Evolutionary conservation across 2,329 filamentous ascomycete genomes (phyloP).

Genomic region (Cladorrhinum sp.): DNA sequence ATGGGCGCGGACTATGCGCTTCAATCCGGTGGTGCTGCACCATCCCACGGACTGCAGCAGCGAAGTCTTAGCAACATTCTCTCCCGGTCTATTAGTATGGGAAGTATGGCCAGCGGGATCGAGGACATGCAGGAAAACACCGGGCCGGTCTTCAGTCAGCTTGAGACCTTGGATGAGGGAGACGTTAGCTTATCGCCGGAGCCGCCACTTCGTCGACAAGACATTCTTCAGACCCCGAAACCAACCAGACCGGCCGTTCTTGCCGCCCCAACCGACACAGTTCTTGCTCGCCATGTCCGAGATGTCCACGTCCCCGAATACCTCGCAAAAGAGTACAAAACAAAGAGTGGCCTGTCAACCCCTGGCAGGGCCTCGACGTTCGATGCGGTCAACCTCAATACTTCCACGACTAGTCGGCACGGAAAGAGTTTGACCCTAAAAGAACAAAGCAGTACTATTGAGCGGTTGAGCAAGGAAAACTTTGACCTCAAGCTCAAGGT

Average conservation of each 20-base stretch:
- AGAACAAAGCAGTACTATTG: slow-evolving; percentile 96
- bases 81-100: slow-evolving; percentile 59
- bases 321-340: slow-evolving; percentile 79
- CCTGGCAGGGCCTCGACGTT: slow-evolving; percentile 52
- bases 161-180: slow-evolving; percentile 50
- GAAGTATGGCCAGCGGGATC: slow-evolving; percentile 75
- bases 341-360: slow-evolving; percentile 64
- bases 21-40: slow-evolving; percentile 74
- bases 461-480: slow-evolving; percentile 94
- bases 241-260: slow-evolving; percentile 48
- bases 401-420: slow-evolving; percentile 39
- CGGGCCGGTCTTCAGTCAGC: slow-evolving; percentile 46
- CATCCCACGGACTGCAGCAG: slow-evolving; percentile 48
- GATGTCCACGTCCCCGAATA: slow-evolving; percentile 90
- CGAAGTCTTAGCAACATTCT: slow-evolving; percentile 55
- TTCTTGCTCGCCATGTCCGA: slow-evolving; percentile 81
- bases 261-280: slow-evolving; percentile 76
- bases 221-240: slow-evolving; percentile 67
- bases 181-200: slow-evolving; percentile 39
- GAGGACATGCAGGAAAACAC: slow-evolving; percentile 54
- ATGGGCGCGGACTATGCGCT: slow-evolving; percentile 72
- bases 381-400: slow-evolving; percentile 50
- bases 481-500: slow-evolving; percentile 97
- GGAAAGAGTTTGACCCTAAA: slow-evolving; percentile 81
- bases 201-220: slow-evolving; percentile 30